Percentiles rank a stretch among this genome's conserved stretches.
phyloP scores from a whole-genome alignment of 2,329 filamentous ascomycete species.

The Neofusicoccum cordaticola region DNA sequence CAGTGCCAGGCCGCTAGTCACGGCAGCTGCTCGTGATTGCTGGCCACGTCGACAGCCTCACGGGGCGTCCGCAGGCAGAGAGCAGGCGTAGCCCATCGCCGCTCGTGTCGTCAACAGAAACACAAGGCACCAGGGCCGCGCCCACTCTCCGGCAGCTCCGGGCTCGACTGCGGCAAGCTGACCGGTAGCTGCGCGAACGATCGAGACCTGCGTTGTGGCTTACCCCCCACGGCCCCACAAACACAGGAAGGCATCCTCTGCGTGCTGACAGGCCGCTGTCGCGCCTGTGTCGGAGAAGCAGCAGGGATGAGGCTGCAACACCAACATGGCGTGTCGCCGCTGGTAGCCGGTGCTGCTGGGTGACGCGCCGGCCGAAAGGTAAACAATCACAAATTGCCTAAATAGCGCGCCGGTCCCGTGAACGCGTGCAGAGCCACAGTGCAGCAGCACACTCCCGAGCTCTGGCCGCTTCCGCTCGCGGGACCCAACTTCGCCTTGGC shows the following conservation, averaged over 20 bases:
- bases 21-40: not conserved
- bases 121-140: slow-evolving; percentile 23
- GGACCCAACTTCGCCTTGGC: slow-evolving; percentile 5
- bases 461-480: slow-evolving; percentile 3
- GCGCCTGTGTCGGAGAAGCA: slow-evolving; percentile 20
- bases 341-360: not conserved
- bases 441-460: not conserved
- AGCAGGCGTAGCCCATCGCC: not conserved
- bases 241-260: slow-evolving; percentile 27
- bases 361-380: slow-evolving; percentile 16
- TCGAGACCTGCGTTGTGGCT: slow-evolving; percentile 10
- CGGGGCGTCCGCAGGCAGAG: not conserved
- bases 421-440: not conserved
- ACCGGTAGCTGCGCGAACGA: slow-evolving; percentile 20
- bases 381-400: slow-evolving; percentile 18
- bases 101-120: slow-evolving; percentile 18
- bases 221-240: slow-evolving; percentile 24
- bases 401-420: slow-evolving; percentile 11
- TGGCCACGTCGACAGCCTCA: slow-evolving; percentile 2
- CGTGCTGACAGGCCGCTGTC: slow-evolving; percentile 30
- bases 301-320: slow-evolving; percentile 10
- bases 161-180: slow-evolving; percentile 24
- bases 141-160: slow-evolving; percentile 13
- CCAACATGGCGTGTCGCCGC: slow-evolving; percentile 9
- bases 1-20: not conserved